A percentile compares a stretch with the other conserved stretches of the same genome.
Evolutionary conservation across 2,329 filamentous ascomycete species (phyloP).

Genomic region (Aureobasidium vineae): DNA sequence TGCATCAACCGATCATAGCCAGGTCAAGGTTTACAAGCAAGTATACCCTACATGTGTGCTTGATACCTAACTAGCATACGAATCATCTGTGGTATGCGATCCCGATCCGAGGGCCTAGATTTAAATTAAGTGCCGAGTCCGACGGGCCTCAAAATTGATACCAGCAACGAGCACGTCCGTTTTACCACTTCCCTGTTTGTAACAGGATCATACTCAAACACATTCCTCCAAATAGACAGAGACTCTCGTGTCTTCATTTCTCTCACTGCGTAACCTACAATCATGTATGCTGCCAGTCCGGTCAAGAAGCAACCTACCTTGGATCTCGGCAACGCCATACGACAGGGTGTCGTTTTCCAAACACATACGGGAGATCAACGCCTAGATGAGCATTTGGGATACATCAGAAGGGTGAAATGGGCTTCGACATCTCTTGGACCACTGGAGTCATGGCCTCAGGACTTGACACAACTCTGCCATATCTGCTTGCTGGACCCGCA

Average conservation of each 20-base stretch:
- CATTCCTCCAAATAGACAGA: not conserved
- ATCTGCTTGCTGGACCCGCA: constrained; percentile 23
- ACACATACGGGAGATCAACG: not conserved
- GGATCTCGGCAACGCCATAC: not conserved
- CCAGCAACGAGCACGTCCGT: not conserved
- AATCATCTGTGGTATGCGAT: not conserved
- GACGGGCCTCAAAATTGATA: not conserved
- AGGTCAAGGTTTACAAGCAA: not conserved
- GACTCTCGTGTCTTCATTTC: not conserved
- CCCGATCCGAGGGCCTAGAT: not conserved
- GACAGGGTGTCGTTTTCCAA: not conserved
- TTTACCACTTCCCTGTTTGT: constrained; percentile 3
- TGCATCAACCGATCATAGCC: not conserved
- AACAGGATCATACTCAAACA: not conserved
- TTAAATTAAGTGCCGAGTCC: not conserved
- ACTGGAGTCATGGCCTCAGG: constrained; percentile 25
- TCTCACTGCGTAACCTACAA: too few species aligned
- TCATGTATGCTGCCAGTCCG: not conserved
- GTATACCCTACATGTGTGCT: not conserved
- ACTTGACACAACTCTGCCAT: constrained; percentile 26
- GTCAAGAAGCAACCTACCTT: not conserved
- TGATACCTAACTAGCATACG: not conserved
- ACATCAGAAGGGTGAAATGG: constrained; percentile 25
- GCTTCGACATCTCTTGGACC: constrained; percentile 26
- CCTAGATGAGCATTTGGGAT: constrained; percentile 18